Percentiles rank a stretch among this genome's conserved stretches.
phyloP scores from a whole-genome alignment of 495 filamentous ascomycete species.

The Neurospora tetraspora region DNA sequence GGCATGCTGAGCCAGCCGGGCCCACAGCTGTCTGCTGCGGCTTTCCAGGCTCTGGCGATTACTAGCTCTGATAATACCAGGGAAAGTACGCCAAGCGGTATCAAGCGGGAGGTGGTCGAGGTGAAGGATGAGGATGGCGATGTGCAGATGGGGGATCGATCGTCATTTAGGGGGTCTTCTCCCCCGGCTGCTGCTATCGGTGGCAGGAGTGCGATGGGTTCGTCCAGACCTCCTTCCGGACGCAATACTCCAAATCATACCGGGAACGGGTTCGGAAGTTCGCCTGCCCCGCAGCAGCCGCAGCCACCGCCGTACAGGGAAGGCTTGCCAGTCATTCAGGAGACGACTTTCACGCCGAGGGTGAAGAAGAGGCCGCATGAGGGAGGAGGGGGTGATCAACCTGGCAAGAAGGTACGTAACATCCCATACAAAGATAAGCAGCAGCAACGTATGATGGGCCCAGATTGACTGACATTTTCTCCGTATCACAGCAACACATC shows the following conservation, averaged over 20 bases:
- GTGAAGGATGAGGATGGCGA: conserved; percentile 7
- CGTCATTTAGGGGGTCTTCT: neutral
- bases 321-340: conserved; percentile 14
- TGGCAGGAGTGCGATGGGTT: neutral
- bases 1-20: conserved; percentile 30
- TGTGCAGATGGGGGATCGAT: conserved; percentile 19
- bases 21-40: conserved; percentile 7
- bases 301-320: conserved; percentile 9
- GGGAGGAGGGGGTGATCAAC: conserved; percentile 4
- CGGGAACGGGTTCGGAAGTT: neutral
- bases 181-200: neutral
- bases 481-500: neutral
- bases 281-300: conserved; percentile 4
- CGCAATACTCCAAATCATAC: neutral
- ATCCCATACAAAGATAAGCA: neutral
- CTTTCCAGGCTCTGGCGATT: conserved; percentile 5
- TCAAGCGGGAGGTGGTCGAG: neutral
- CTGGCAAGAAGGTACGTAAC: conserved; percentile 20
- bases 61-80: neutral
- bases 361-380: conserved; percentile 23
- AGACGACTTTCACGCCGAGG: conserved; percentile 6
- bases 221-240: neutral
- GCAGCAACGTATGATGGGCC: neutral
- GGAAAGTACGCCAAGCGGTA: neutral
- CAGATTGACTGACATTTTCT: neutral